These are phyloP conservation scores for Nemophila menziesii DNA, from an alignment of 257 asterid genomes.

Conservation along the genomic window DNA sequence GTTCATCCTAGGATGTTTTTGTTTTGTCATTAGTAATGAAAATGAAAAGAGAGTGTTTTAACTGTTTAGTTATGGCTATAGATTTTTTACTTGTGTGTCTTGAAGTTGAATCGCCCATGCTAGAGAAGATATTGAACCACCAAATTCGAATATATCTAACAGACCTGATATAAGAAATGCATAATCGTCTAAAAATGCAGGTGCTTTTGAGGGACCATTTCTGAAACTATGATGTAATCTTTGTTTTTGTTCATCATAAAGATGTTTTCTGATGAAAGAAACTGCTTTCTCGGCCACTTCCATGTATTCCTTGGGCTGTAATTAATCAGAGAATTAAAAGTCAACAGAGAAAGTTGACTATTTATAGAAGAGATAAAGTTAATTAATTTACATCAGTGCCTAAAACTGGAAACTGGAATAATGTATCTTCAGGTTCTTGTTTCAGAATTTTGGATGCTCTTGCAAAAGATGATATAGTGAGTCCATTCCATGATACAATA, in stretches of 20 bases:
- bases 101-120: conserved; percentile 90
- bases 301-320: conserved; percentile 70
- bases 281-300: conserved; percentile 85
- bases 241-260: conserved; percentile 42
- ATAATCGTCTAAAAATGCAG: conserved; percentile 84
- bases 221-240: conserved; percentile 85
- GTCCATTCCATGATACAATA: conserved; percentile 97
- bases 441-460: conserved; percentile 75
- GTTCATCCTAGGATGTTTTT: conserved; percentile 42
- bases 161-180: conserved; percentile 73
- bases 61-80: neutral
- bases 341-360: neutral
- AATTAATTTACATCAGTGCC: conserved; percentile 53
- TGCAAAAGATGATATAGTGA: conserved; percentile 78
- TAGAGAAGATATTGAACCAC: conserved; percentile 66
- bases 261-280: conserved; percentile 55
- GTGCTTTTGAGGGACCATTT: conserved; percentile 83
- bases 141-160: conserved; percentile 69
- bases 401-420: conserved; percentile 52
- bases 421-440: conserved; percentile 53
- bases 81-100: conserved; percentile 45
- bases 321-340: conserved; percentile 7
- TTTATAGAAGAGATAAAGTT: neutral
- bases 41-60: neutral
- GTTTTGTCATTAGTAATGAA: neutral